A percentile compares a stretch with the other conserved stretches of the same genome.
Conservation (phyloP, 441 rosid species). For the Geranium incanum region DNA sequence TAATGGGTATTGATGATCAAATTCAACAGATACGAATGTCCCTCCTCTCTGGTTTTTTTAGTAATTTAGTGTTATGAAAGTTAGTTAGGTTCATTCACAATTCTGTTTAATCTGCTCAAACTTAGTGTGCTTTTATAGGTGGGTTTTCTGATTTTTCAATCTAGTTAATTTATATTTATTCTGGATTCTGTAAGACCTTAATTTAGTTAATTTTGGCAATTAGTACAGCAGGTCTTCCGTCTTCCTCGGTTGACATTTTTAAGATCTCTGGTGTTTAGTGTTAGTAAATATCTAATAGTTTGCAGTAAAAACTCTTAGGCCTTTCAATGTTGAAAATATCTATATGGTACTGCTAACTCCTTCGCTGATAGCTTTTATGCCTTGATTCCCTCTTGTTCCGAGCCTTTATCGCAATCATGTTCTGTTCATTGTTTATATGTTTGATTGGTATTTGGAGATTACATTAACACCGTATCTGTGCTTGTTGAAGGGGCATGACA, state of each 20-base stretch:
- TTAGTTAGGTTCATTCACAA: background rate
- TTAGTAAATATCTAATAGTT: background rate
- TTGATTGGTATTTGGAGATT: background rate
- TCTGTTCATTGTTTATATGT: background rate
- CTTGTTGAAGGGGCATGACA: background rate
- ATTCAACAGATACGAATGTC: no score
- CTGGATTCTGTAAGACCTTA: background rate
- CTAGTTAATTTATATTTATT: background rate
- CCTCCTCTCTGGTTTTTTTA: no score
- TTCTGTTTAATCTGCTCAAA: background rate
- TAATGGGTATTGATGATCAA: no score
- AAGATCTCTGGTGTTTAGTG: background rate
- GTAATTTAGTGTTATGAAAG: background rate
- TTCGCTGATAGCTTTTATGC: background rate
- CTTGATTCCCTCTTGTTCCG: background rate
- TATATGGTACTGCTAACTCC: no score
- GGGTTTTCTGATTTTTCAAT: background rate
- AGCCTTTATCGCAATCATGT: background rate
- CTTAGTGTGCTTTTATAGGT: background rate
- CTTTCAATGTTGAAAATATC: no score
- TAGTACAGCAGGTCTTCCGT: background rate
- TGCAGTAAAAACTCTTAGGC: no score
- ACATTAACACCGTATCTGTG: background rate
- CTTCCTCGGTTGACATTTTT: background rate
- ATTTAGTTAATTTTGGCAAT: background rate